Evolutionary conservation across 139 green algal species (phyloP), one percentile per base, ranked within the genome.

Genomic region (Ettlia oleoabundans): DNA sequence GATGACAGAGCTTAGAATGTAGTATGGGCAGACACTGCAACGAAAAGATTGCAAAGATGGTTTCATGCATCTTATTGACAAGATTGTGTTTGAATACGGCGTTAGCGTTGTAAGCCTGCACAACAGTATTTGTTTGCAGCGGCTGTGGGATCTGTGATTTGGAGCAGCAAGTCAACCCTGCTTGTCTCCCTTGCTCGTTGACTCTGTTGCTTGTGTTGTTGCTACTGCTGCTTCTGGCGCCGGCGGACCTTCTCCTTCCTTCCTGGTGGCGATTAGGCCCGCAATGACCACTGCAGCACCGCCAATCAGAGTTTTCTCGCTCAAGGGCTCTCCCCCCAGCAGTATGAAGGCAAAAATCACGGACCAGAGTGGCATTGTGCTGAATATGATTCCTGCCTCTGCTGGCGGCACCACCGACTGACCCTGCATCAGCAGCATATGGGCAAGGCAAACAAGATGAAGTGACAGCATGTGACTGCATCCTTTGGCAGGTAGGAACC

Each of bases 381-480:
- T 52, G 62, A 88, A 88, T 38, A 86, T 82, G 64, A 88, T 43
- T 61, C 85, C 65, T 32, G 78, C 78, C 26, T 83, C 78, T 9
- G 64, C 78, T 18, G 78, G 65, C 21, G 78, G 66, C 65, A 83
- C 78, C n/a, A 69, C 66, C 24, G 64, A 58, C 78, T 77, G 65
- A 65, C 78, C 78, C 78, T 77, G 78, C 62, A 55, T 30, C 21
- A 8, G 42, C 4, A 19, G 69, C 35, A 18, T 6, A 28, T n/a
- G n/a, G 47, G 43, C 38, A 42, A 2, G 68, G 41, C 24, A 26
- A 10, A 26, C 35, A 8, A 41, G 68, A 19, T 9, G 8, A 32
- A 21, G 35, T 21, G 22, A 6, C 6, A 13, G 37, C 33, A 3
- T 3, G 15, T 2, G 62, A 38, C n/a, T n/a, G n/a, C n/a, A n/a